phyloP scores from a whole-genome alignment of 2,329 filamentous ascomycete genomes.

The Dactylellina cionopaga region DNA sequence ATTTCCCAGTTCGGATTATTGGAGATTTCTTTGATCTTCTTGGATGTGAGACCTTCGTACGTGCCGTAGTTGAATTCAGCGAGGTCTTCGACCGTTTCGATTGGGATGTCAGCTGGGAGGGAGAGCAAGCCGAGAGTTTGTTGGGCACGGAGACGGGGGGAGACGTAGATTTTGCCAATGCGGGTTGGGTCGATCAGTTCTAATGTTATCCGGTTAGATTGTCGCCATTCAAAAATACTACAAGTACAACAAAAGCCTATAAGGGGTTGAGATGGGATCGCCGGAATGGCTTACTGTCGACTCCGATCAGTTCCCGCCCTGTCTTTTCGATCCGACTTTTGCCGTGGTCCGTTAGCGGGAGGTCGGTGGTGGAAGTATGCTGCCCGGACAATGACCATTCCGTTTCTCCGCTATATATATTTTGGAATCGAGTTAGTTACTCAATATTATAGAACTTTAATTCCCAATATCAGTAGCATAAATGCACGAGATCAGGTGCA shows the following conservation, averaged over 20 bases:
- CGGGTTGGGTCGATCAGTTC: slow-evolving; percentile 58
- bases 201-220: slow-evolving; percentile 10
- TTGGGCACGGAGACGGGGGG: slow-evolving; percentile 83
- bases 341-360: slow-evolving; percentile 83
- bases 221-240: too few relatives aligned
- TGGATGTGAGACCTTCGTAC: slow-evolving; percentile 82
- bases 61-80: slow-evolving; percentile 89
- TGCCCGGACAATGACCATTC: slow-evolving; percentile 84
- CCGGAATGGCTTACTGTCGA: slow-evolving; percentile 76
- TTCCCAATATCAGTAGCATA: neutral
- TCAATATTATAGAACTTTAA: neutral
- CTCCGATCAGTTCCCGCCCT: slow-evolving; percentile 82
- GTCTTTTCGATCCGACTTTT: slow-evolving; percentile 80
- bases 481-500: neutral
- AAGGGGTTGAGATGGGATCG: slow-evolving; percentile 72
- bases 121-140: slow-evolving; percentile 88
- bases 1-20: slow-evolving; percentile 60
- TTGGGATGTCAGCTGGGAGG: slow-evolving; percentile 67
- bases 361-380: slow-evolving; percentile 86
- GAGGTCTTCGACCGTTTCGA: slow-evolving; percentile 77
- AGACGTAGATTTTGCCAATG: slow-evolving; percentile 74
- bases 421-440: too few relatives aligned
- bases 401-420: slow-evolving; percentile 78
- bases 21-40: slow-evolving; percentile 72
- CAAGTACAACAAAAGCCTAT: too few relatives aligned